Conservation (phyloP, 1,284 basidiomycete genomes). For the Mycosarcoma mackinlayi region DNA sequence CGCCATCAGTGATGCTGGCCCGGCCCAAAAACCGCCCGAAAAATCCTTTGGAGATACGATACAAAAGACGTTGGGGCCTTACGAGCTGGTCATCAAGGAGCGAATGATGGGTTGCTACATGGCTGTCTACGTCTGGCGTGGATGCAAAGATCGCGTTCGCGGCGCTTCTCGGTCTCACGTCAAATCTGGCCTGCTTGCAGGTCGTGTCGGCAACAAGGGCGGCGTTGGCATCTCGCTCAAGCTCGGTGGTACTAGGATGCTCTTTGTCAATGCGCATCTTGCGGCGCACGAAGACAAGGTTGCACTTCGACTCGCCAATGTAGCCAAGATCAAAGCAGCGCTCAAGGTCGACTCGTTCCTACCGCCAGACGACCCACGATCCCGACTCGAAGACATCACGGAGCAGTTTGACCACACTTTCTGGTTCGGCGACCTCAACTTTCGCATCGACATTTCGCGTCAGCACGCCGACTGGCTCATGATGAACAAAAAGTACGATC, state of each 20-base stretch:
- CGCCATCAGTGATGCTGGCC: neutral
- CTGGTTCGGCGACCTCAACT: conserved; percentile 69
- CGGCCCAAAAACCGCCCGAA: neutral
- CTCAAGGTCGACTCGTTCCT: conserved; percentile 74
- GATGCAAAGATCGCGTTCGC: conserved; percentile 53
- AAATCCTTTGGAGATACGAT: conserved; percentile 37
- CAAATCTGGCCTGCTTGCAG: conserved; percentile 85
- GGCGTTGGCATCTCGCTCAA: conserved; percentile 84
- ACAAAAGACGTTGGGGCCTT: conserved; percentile 71
- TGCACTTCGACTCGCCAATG: conserved; percentile 67
- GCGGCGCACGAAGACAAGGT: conserved; percentile 70
- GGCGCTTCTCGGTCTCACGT: conserved; percentile 74
- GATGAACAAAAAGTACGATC: conserved; percentile 69
- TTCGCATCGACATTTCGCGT: conserved; percentile 72
- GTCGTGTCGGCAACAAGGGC: conserved; percentile 80
- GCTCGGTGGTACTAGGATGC: conserved; percentile 77
- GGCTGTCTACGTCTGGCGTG: conserved; percentile 65
- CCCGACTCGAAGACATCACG: conserved; percentile 74
- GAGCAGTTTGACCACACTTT: conserved; percentile 86
- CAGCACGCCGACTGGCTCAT: conserved; percentile 73
- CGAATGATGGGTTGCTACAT: conserved; percentile 86
- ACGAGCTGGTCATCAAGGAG: conserved; percentile 83
- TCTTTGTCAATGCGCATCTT: conserved; percentile 89
- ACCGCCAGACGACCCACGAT: conserved; percentile 73
- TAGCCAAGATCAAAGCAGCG: conserved; percentile 71